phyloP scores from a whole-genome alignment of 345 rosid species.

The Eucalyptus tenuipes region DNA sequence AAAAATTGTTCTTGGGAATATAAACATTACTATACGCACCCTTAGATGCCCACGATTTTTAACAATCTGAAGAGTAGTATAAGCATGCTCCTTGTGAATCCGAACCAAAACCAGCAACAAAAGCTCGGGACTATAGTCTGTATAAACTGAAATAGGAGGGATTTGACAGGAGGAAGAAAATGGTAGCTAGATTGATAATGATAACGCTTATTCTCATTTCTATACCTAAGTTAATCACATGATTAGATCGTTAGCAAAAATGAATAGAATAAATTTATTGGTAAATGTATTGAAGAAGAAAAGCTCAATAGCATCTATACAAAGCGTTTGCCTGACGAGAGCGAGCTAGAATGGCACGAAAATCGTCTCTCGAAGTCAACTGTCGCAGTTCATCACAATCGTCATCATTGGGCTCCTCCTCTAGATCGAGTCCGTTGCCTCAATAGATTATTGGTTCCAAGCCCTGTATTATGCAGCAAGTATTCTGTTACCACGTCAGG shows the following conservation, averaged over 20 bases:
- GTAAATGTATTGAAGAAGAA: background rate
- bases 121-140: background rate
- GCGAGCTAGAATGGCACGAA: conserved; percentile 17
- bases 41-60: no score
- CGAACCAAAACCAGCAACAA: background rate
- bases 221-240: background rate
- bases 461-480: conserved; percentile 5
- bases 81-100: background rate
- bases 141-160: background rate
- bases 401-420: background rate
- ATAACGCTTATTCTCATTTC: background rate
- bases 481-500: background rate
- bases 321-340: background rate
- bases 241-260: background rate
- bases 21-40: rapidly evolving
- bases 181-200: background rate
- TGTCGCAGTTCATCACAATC: background rate
- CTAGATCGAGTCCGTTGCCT: background rate
- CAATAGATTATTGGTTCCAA: conserved; percentile 1
- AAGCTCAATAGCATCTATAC: background rate
- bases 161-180: background rate
- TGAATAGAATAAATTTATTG: no score
- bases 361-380: background rate
- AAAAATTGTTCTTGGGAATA: rapidly evolving
- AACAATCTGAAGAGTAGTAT: no score